phyloP scores from a whole-genome alignment of 352 stramenopile species.

The Phytophthora fragariae region DNA sequence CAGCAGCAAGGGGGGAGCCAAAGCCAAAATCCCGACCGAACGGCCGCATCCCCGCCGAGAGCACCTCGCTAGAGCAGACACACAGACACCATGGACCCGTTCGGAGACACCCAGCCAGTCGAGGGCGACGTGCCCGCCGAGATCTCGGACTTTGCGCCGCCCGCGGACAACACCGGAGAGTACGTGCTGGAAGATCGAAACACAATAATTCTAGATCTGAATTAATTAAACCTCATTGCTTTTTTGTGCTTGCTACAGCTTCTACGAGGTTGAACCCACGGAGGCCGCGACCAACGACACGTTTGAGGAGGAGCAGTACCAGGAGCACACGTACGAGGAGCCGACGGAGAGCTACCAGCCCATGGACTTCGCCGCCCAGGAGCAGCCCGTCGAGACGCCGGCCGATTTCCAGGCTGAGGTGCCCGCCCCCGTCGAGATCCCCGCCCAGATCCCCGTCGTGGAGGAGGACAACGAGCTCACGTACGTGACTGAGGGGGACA shows the following conservation, averaged over 20 bases:
- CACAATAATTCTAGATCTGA: neutral
- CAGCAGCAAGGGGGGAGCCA: conserved; percentile 23
- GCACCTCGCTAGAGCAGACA: conserved; percentile 5
- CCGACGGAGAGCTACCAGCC: conserved; percentile 34
- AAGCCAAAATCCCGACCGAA: conserved; percentile 30
- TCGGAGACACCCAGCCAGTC: conserved; percentile 49
- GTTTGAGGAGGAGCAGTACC: conserved; percentile 16
- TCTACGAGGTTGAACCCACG: conserved; percentile 70
- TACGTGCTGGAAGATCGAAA: conserved; percentile 33
- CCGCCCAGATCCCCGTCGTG: conserved; percentile 51
- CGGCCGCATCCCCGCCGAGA: conserved; percentile 15
- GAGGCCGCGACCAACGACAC: conserved; percentile 27
- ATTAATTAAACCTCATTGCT: neutral
- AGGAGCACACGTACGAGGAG: conserved; percentile 28
- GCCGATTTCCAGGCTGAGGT: conserved; percentile 25
- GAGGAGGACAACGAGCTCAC: conserved; percentile 82
- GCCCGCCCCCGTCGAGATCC: conserved; percentile 33
- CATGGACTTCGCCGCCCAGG: conserved; percentile 31
- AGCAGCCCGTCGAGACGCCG: conserved; percentile 8
- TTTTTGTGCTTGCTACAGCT: conserved; percentile 34
- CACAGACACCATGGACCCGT: conserved; percentile 63
- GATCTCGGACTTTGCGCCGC: conserved; percentile 69
- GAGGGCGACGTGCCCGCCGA: conserved; percentile 46
- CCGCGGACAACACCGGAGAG: conserved; percentile 59
- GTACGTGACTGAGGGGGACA: conserved; percentile 39